A percentile compares a stretch with the other conserved stretches of the same genome.
phyloP scores from a whole-genome alignment of 108 stramenopile species.

The Thalassiosira profunda region DNA sequence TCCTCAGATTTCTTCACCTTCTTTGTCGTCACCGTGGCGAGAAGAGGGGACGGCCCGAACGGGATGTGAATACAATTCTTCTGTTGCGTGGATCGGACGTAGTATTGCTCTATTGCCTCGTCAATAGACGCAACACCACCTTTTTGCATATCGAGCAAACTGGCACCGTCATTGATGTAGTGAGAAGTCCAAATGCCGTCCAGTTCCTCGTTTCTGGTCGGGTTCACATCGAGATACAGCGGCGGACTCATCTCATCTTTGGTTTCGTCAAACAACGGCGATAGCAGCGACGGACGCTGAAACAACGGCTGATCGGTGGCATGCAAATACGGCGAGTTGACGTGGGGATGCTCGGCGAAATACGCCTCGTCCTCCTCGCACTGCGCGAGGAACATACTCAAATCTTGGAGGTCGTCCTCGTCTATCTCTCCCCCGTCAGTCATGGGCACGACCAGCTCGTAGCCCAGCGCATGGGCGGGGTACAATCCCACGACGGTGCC shows the following conservation, averaged over 20 bases:
- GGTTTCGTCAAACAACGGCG: constrained; percentile 11
- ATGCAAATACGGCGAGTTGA: constrained; percentile 14
- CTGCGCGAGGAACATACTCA: constrained; percentile 4
- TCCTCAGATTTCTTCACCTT: constrained; percentile 44
- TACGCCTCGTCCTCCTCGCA: constrained; percentile 22
- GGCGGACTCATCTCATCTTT: constrained; percentile 19
- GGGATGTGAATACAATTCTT: constrained; percentile 48
- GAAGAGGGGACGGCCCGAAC: constrained; percentile 33
- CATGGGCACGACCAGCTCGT: constrained; percentile 21
- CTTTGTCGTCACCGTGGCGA: constrained; percentile 40
- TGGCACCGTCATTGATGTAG: constrained; percentile 55
- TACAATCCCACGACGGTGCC: constrained; percentile 57
- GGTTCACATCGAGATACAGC: constrained; percentile 41
- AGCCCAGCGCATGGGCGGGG: constrained; percentile 53
- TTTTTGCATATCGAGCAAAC: no score
- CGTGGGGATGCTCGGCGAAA: constrained; percentile 24
- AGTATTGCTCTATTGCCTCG: constrained; percentile 35
- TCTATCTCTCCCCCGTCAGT: not conserved
- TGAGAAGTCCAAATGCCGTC: constrained; percentile 46
- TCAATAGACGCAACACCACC: constrained; percentile 23
- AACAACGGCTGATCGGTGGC: constrained; percentile 46
- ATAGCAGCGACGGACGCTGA: constrained; percentile 23
- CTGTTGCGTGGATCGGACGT: constrained; percentile 5
- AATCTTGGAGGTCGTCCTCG: not conserved
- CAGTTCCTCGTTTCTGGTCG: constrained; percentile 1